Base-by-base conservation (phyloP, 768 basidiomycete species). In the Podaxis mareebaensis region DNA sequence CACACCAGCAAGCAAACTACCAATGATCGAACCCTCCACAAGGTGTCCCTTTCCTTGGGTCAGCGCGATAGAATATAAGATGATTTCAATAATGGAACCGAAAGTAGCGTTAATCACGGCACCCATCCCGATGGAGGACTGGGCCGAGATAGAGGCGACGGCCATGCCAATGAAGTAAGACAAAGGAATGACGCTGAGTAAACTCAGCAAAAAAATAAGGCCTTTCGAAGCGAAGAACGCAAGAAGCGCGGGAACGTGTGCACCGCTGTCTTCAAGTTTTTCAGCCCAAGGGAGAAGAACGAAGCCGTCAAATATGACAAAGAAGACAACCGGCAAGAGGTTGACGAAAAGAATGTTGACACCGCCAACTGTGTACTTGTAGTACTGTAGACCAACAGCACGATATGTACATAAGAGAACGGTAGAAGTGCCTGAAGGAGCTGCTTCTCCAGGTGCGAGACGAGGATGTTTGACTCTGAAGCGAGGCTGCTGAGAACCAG, bases 151-250 rank as follows among this genome's bases (percentile, higher is more conserved):
- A 49, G 93, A 95, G 2, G 97, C 97, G 64, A 99, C 97, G 7
- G 97, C 97, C 97, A 98, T 98, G 17, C 97, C 97, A 71, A 99
- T 99, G 79, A 99, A 99, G 80, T 99, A 99, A 7, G 93, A 95
- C 20, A 99, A 82, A 0, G 97, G 97, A 67, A 99, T 99, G 70
- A 99, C 94, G 67, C 92, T 93, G 28, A 91, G 85, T 51, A 99
- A 80, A 67, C 90, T 85, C 69, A 96, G 76, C 49, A 93, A 67
- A 74, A 99, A 99, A 69, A 99, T 90, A 69, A 93, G 76, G 3
- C 83, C 85, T 54, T 88, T 88, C 1, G 89, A 89, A 6, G 92
- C 83, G 62, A 99, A 71, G 67, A 91, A 74, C 3, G 78, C 79
- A 51, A 97, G 79, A 65, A 96, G 71, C 1, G 82, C 81, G 0